Conservation (phyloP, 495 filamentous ascomycete genomes). For the Trichoderma virens region DNA sequence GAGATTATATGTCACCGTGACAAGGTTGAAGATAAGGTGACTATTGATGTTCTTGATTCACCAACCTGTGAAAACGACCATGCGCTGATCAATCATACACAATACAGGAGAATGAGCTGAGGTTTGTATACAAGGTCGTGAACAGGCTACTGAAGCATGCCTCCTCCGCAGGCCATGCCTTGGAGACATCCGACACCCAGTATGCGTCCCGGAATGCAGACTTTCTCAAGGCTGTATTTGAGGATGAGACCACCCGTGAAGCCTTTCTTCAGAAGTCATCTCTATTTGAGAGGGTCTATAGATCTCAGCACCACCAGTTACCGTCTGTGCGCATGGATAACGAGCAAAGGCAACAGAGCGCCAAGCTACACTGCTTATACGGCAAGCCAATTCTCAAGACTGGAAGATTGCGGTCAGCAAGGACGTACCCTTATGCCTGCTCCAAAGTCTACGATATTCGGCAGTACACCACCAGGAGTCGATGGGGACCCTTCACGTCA, state of each 20-base stretch:
- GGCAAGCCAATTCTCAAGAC: conserved; percentile 38
- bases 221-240: conserved; percentile 38
- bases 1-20: conserved; percentile 31
- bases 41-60: conserved; percentile 3
- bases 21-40: conserved; percentile 26
- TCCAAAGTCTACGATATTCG: conserved; percentile 59
- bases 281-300: conserved; percentile 40
- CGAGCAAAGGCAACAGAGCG: conserved; percentile 45
- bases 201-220: conserved; percentile 36
- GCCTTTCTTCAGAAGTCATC: conserved; percentile 44
- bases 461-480: conserved; percentile 44
- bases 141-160: conserved; percentile 29
- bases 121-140: conserved; percentile 32
- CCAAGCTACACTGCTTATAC: conserved; percentile 55
- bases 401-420: conserved; percentile 20
- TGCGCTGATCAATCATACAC: background rate
- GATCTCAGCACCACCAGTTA: background rate
- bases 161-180: conserved; percentile 15
- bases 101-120: conserved; percentile 23
- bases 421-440: conserved; percentile 46
- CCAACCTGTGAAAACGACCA: background rate
- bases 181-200: conserved; percentile 19
- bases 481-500: conserved; percentile 56
- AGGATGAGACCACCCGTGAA: conserved; percentile 27
- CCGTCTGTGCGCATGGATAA: conserved; percentile 12